A percentile compares a stretch with the other conserved stretches of the same genome.
phyloP scores from a whole-genome alignment of 1,284 basidiomycete species.

The Leccinum subatratum region DNA sequence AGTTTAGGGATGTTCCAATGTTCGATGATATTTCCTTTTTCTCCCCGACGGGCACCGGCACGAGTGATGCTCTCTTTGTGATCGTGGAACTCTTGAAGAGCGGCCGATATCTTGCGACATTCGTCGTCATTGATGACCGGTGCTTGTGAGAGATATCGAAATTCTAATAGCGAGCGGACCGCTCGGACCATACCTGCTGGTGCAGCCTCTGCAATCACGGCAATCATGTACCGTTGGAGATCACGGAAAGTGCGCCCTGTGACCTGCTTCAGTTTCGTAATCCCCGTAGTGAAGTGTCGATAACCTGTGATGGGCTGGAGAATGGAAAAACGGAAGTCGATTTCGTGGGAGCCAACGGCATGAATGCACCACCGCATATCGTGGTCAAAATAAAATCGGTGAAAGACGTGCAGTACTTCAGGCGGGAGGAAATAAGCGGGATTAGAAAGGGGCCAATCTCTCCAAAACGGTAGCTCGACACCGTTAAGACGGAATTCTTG shows the following conservation, averaged over 20 bases:
- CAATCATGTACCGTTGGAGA: background rate
- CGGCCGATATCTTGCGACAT: background rate
- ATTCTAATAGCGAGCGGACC: background rate
- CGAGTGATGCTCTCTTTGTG: background rate
- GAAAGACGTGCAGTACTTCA: background rate
- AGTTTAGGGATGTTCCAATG: background rate
- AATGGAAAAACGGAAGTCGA: background rate
- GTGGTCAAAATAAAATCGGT: background rate
- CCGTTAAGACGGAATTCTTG: background rate
- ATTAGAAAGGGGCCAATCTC: background rate
- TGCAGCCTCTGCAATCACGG: background rate
- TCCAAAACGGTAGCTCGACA: background rate
- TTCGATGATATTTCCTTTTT: background rate
- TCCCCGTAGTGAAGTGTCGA: background rate
- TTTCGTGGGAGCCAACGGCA: background rate
- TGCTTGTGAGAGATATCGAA: background rate
- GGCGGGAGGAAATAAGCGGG: background rate
- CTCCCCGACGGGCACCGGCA: background rate
- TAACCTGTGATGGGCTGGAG: background rate
- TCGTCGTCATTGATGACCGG: background rate
- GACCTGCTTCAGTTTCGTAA: background rate
- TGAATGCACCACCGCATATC: background rate
- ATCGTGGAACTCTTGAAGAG: background rate
- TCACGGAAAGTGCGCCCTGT: background rate
- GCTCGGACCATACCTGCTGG: background rate